Percentiles rank a stretch among this genome's conserved stretches.
Conservation (phyloP, 2,329 filamentous ascomycete genomes). For the Myrmaecium sp. region DNA sequence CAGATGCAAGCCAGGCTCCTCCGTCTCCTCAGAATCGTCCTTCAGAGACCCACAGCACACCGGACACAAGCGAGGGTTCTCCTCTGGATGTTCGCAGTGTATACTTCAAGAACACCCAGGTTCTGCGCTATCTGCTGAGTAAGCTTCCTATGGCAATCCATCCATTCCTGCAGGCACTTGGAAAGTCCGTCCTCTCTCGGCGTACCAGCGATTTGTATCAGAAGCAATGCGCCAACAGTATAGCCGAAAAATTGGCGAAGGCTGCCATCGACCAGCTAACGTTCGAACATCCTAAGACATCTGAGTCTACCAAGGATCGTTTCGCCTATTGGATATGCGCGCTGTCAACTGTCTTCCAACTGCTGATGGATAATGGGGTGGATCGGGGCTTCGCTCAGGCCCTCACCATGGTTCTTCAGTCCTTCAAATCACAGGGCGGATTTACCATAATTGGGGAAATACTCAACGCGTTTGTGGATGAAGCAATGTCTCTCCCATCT, state of each 20-base stretch:
- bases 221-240: conserved; percentile 42
- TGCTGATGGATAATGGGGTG: conserved; percentile 52
- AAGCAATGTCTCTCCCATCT: conserved; percentile 33
- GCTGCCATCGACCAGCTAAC: conserved; percentile 53
- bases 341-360: conserved; percentile 58
- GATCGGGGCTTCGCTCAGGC: conserved; percentile 18
- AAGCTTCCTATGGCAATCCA: conserved; percentile 67
- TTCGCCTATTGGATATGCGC: conserved; percentile 73
- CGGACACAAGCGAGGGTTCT: conserved; percentile 4
- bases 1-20: conserved; percentile 4
- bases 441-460: conserved; percentile 58
- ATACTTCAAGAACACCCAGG: conserved; percentile 59
- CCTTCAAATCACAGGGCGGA: conserved; percentile 70
- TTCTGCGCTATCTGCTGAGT: conserved; percentile 58
- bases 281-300: conserved; percentile 26
- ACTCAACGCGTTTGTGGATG: conserved; percentile 48
- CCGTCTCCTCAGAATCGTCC: conserved; percentile 1
- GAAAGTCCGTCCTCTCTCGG: conserved; percentile 62
- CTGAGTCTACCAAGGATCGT: conserved; percentile 39
- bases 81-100: no score
- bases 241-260: conserved; percentile 54
- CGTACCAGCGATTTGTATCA: conserved; percentile 50
- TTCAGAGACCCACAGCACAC: conserved; percentile 5
- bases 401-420: conserved; percentile 60
- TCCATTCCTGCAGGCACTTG: conserved; percentile 70